Evolutionary conservation across 768 basidiomycete genomes (phyloP).

Genomic region (Coprinopsis sp.): DNA sequence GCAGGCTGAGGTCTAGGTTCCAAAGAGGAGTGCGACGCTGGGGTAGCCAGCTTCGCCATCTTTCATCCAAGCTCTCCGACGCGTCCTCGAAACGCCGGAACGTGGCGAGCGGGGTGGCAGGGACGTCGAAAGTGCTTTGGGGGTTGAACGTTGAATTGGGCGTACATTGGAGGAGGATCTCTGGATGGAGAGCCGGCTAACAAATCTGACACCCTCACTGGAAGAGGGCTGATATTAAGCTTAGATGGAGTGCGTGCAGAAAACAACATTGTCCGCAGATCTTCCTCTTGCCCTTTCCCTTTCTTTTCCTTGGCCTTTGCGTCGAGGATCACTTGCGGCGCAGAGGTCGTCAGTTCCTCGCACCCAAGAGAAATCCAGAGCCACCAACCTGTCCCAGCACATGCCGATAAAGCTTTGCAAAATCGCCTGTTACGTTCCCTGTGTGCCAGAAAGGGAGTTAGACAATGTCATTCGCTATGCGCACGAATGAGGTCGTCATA

Average conservation of each 20-base stretch:
- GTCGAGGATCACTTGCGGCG: too few relatives aligned
- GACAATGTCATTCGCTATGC: too few relatives aligned
- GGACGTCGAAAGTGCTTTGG: constrained; percentile 71
- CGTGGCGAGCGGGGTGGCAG: constrained; percentile 68
- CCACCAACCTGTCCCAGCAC: too few relatives aligned
- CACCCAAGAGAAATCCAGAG: too few relatives aligned
- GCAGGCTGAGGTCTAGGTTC: constrained; percentile 46
- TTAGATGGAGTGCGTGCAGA: constrained; percentile 44
- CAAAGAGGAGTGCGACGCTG: constrained; percentile 45
- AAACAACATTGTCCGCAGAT: constrained; percentile 31
- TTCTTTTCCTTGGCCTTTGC: too few relatives aligned
- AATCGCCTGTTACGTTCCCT: too few relatives aligned
- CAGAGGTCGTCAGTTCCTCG: too few relatives aligned
- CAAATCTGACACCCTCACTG: constrained; percentile 49
- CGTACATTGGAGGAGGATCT: constrained; percentile 68
- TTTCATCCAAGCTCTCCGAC: constrained; percentile 73
- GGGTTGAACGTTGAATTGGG: constrained; percentile 67
- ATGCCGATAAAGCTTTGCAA: too few relatives aligned
- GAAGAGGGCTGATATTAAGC: constrained; percentile 60
- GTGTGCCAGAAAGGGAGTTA: too few relatives aligned
- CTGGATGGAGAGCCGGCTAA: constrained; percentile 43
- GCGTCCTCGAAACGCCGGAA: constrained; percentile 69
- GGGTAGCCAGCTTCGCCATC: constrained; percentile 67
- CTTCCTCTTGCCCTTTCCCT: too few relatives aligned
- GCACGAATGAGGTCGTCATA: too few relatives aligned